Evolutionary conservation across 208 protist species (phyloP).

Genomic region (Sergeia podlipaevii): DNA sequence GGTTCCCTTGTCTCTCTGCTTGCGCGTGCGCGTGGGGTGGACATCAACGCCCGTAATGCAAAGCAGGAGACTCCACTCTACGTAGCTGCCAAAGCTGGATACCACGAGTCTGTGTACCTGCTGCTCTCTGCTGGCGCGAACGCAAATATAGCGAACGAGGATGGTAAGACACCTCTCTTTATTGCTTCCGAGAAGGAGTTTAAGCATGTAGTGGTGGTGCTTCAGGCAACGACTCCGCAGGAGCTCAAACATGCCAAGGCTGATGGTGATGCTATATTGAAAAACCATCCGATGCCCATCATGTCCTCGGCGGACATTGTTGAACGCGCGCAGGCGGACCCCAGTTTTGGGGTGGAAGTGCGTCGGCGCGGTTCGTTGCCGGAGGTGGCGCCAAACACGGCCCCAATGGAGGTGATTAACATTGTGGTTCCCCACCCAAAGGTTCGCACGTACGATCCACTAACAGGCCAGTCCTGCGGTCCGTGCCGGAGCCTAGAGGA

Average conservation of each 20-base stretch:
- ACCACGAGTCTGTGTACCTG: constrained; percentile 60
- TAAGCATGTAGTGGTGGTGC: constrained; percentile 76
- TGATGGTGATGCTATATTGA: constrained; percentile 56
- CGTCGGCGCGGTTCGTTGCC: constrained; percentile 21
- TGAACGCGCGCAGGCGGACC: constrained; percentile 41
- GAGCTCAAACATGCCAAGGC: constrained; percentile 65
- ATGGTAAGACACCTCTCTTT: constrained; percentile 80
- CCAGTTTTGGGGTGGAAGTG: constrained; percentile 28
- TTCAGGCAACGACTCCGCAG: constrained; percentile 52
- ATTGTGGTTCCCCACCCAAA: constrained; percentile 72
- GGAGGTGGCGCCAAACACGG: constrained; percentile 16
- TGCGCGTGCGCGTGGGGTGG: constrained; percentile 29
- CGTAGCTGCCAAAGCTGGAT: constrained; percentile 54
- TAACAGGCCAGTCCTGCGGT: constrained; percentile 53
- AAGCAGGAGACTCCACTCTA: constrained; percentile 78
- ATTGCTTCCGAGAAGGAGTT: constrained; percentile 82
- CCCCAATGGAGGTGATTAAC: constrained; percentile 64
- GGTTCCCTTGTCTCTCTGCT: constrained; percentile 37
- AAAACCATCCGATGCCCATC: constrained; percentile 39
- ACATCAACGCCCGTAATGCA: constrained; percentile 68
- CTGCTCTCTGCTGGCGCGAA: constrained; percentile 62
- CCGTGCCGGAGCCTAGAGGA: constrained; percentile 82
- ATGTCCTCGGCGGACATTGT: constrained; percentile 65
- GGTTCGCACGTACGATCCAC: constrained; percentile 40
- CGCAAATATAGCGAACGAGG: constrained; percentile 49